Evolutionary conservation across 257 asterid genomes (phyloP).

Genomic region (Perilla frutescens): DNA sequence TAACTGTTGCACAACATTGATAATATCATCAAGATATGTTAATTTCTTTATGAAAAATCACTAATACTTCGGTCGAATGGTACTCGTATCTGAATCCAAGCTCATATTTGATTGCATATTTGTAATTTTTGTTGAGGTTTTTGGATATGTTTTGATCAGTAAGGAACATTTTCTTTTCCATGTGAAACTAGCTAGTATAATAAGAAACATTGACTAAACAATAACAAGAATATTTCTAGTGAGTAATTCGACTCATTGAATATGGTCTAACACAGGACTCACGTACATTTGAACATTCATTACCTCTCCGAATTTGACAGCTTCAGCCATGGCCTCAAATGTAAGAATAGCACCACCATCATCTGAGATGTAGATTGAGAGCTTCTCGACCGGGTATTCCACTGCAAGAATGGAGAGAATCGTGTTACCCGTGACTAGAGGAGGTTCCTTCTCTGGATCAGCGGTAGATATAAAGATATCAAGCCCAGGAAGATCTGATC

Average conservation of each 20-base stretch:
- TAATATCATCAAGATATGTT: not conserved
- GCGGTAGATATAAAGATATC: slow-evolving; percentile 94
- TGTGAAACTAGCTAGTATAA: no score
- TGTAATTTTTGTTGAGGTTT: no score
- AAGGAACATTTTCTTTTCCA: no score
- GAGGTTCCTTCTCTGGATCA: slow-evolving; percentile 97
- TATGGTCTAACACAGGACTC: no score
- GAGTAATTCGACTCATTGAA: no score
- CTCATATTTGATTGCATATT: no score
- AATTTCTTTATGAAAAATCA: no score
- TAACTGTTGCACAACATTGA: slow-evolving; percentile 41
- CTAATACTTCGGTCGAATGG: no score
- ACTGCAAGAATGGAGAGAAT: slow-evolving; percentile 81
- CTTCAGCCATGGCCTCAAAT: slow-evolving; percentile 99
- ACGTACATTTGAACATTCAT: not conserved
- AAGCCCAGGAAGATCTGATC: slow-evolving; percentile 92
- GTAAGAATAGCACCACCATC: slow-evolving; percentile 92
- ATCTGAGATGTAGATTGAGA: slow-evolving; percentile 83
- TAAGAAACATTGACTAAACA: no score
- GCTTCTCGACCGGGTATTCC: slow-evolving; percentile 88
- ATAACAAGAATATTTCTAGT: no score
- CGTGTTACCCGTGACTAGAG: slow-evolving; percentile 86
- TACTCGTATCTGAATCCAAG: no score
- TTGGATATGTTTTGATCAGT: no score
- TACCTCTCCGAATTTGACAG: slow-evolving; percentile 90